Evolutionary conservation across 305 asterid genomes (phyloP).

Genomic region (Rubia tinctorum): DNA sequence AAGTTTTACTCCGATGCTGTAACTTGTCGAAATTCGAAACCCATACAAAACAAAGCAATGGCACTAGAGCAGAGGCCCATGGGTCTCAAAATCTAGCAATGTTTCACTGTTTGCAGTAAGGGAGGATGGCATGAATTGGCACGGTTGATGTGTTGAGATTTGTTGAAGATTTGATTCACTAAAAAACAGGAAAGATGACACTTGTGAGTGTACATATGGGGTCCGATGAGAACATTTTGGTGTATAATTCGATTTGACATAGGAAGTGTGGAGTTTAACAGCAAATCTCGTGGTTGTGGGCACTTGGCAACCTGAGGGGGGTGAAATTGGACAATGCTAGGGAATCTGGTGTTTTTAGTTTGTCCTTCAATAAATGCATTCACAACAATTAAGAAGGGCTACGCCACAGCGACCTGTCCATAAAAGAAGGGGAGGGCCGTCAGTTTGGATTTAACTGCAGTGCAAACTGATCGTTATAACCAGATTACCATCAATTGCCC

Average conservation of each 20-base stretch:
- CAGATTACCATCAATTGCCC: too few species aligned
- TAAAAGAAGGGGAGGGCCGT: background rate
- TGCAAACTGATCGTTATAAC: too few species aligned
- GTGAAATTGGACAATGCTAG: background rate
- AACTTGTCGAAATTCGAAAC: too few species aligned
- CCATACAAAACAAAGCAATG: background rate
- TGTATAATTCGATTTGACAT: constrained; percentile 7
- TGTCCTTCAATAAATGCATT: background rate
- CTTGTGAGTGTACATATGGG: background rate
- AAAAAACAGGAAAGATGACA: background rate
- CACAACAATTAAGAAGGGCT: constrained; percentile 1
- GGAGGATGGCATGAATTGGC: background rate
- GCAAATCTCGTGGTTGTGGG: background rate
- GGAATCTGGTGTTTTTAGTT: background rate
- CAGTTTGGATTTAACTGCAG: too few species aligned
- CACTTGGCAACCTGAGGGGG: background rate
- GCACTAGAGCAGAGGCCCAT: background rate
- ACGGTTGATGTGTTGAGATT: background rate
- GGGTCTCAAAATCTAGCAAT: background rate
- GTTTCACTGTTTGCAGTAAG: background rate
- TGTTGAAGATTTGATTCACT: background rate
- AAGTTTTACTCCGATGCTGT: too few species aligned
- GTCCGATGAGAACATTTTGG: background rate
- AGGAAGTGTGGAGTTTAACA: constrained; percentile 1
- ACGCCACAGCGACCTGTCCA: background rate